Conservation (phyloP, 2,329 filamentous ascomycete species). For the Calonectria montana region DNA sequence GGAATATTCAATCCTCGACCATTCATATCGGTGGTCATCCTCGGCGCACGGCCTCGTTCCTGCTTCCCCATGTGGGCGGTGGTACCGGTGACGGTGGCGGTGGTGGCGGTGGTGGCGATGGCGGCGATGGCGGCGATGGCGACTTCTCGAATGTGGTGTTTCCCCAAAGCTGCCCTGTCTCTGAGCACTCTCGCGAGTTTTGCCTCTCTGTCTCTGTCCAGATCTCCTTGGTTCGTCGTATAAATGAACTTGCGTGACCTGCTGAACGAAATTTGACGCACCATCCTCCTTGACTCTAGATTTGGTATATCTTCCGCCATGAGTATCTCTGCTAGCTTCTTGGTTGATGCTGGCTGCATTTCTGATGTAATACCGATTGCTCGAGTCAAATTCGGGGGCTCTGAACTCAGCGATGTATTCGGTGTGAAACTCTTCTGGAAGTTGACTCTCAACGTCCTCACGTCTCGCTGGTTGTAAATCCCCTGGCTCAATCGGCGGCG, state of each 20-base stretch:
- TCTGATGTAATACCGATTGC: conserved; percentile 46
- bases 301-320: conserved; percentile 11
- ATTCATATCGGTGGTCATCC: conserved; percentile 13
- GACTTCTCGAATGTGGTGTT: neutral
- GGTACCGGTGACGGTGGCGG: neutral
- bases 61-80: neutral
- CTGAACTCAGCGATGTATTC: conserved; percentile 44
- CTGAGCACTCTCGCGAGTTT: neutral
- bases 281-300: neutral
- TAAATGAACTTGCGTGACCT: conserved; percentile 44
- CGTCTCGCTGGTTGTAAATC: conserved; percentile 37
- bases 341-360: conserved; percentile 25
- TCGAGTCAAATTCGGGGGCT: conserved; percentile 30
- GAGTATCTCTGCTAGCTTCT: conserved; percentile 24
- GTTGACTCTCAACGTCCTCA: conserved; percentile 30
- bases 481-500: conserved; percentile 25
- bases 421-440: conserved; percentile 33
- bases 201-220: neutral
- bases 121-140: neutral
- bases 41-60: neutral
- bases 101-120: neutral
- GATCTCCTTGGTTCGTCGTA: conserved; percentile 14
- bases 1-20: conserved; percentile 33
- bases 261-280: conserved; percentile 29
- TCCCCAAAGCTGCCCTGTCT: neutral